phyloP scores from a whole-genome alignment of 306 rosid species.

The Gynostemma pentaphyllum region DNA sequence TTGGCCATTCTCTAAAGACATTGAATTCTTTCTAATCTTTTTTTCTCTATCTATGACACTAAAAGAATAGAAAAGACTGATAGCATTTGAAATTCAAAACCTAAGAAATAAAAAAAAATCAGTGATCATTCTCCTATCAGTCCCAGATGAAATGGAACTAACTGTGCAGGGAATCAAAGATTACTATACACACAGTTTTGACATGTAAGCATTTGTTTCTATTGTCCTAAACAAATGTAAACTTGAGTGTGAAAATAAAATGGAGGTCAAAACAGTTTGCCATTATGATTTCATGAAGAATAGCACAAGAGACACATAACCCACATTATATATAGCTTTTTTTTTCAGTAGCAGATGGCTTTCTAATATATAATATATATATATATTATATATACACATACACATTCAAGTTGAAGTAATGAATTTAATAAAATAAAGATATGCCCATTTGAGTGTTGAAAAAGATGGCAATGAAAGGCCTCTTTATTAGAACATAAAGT shows the following conservation, averaged over 20 bases:
- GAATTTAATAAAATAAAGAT: background rate
- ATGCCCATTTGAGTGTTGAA: conserved; percentile 5
- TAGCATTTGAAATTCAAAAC: background rate
- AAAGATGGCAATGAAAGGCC: conserved; percentile 4
- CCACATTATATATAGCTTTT: background rate
- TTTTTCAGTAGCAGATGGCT: background rate
- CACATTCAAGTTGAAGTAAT: conserved; percentile 1
- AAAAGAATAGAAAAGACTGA: background rate
- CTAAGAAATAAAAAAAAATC: background rate
- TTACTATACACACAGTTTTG: background rate
- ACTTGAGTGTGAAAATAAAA: background rate
- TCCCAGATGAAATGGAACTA: background rate
- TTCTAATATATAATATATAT: background rate
- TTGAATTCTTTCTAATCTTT: background rate
- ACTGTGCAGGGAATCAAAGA: background rate
- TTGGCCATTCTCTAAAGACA: background rate
- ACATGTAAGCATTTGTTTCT: background rate
- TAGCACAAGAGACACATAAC: background rate
- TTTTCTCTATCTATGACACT: background rate
- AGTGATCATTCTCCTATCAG: background rate
- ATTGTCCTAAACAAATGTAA: background rate
- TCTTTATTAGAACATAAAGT: conserved; percentile 7
- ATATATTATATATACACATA: no score
- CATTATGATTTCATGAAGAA: background rate
- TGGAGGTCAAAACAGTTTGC: background rate